Conservation (phyloP, 805 yeast genomes). For the Alloascoidea africana region DNA sequence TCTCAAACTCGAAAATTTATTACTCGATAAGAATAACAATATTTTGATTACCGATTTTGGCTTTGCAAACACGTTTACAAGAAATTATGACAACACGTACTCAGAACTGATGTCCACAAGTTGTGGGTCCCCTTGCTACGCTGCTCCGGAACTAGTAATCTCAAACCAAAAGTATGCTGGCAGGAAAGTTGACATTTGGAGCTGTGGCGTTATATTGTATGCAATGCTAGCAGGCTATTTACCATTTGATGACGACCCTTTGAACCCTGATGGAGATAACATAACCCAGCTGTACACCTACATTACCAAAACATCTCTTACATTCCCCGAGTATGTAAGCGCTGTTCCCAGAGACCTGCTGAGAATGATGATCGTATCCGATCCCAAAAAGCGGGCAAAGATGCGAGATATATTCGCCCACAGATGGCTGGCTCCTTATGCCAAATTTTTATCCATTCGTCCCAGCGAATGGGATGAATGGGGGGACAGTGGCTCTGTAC, state of each 20-base stretch:
- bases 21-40: slow-evolving; percentile 76
- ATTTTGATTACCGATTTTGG: slow-evolving; percentile 89
- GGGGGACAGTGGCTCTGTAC: too few species aligned
- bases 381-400: slow-evolving; percentile 62
- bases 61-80: slow-evolving; percentile 70
- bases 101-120: slow-evolving; percentile 86
- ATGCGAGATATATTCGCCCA: slow-evolving; percentile 64
- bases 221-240: slow-evolving; percentile 96
- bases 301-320: slow-evolving; percentile 80
- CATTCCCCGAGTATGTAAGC: slow-evolving; percentile 87
- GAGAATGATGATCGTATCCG: slow-evolving; percentile 45
- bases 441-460: slow-evolving; percentile 64
- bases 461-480: slow-evolving; percentile 91
- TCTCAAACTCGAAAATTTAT: slow-evolving; percentile 56
- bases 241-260: slow-evolving; percentile 96
- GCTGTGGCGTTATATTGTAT: slow-evolving; percentile 86
- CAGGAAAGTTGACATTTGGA: slow-evolving; percentile 92
- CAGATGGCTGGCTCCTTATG: slow-evolving; percentile 80
- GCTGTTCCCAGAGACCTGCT: slow-evolving; percentile 86
- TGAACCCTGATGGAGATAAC: slow-evolving; percentile 91
- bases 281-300: slow-evolving; percentile 83
- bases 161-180: slow-evolving; percentile 82
- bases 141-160: slow-evolving; percentile 93
- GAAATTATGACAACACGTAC: too few species aligned
- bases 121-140: slow-evolving; percentile 97